phyloP scores from a whole-genome alignment of 2,329 filamentous ascomycete genomes.

The Cladophialophora immunda region DNA sequence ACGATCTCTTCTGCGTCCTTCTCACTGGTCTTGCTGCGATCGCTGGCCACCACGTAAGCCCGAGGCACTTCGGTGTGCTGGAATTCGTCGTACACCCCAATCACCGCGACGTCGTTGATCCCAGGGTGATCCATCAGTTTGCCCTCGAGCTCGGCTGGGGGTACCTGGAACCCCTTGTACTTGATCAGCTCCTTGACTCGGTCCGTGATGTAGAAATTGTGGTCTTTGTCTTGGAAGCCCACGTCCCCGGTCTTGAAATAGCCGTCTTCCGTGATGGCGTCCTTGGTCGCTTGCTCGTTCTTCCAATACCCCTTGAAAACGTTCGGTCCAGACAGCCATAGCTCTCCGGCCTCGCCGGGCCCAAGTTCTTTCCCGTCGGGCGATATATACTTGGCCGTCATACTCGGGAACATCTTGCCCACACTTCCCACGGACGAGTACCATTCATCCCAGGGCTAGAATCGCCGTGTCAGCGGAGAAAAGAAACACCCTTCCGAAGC shows the following conservation, averaged over 20 bases:
- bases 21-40: conserved; percentile 52
- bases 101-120: conserved; percentile 58
- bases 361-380: conserved; percentile 66
- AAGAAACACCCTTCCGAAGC: background rate
- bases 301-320: conserved; percentile 70
- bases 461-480: conserved; percentile 63
- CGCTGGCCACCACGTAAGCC: conserved; percentile 58
- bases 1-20: conserved; percentile 47
- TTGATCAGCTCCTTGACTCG: conserved; percentile 72
- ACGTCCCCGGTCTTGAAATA: conserved; percentile 94
- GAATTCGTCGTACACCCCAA: conserved; percentile 49
- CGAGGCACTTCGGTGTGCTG: conserved; percentile 53
- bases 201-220: conserved; percentile 91
- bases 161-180: conserved; percentile 60
- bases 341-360: conserved; percentile 71
- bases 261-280: conserved; percentile 68
- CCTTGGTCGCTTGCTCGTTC: conserved; percentile 65
- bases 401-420: conserved; percentile 79
- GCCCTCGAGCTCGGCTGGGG: conserved; percentile 60
- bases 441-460: conserved; percentile 80
- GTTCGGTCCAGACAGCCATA: conserved; percentile 72
- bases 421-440: conserved; percentile 78
- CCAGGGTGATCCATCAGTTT: conserved; percentile 54
- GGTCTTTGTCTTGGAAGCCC: conserved; percentile 75
- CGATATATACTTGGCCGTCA: conserved; percentile 81